Evolutionary conservation across 768 basidiomycete genomes (phyloP).

Genomic region (Collybia sp.): DNA sequence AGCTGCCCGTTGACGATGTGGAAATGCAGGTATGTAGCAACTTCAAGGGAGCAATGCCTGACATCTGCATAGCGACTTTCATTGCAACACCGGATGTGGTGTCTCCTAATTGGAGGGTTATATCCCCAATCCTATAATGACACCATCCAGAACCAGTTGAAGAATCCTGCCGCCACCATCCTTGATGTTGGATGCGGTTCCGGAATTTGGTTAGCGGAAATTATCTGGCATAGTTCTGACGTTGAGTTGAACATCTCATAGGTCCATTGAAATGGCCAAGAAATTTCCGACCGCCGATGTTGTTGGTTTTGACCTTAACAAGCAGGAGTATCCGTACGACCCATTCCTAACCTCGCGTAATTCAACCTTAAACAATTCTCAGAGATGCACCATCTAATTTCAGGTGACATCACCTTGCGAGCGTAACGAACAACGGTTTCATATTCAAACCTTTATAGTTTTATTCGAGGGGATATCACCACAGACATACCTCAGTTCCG

Average conservation of each 20-base stretch:
- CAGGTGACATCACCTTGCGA: background rate
- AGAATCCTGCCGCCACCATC: constrained; percentile 8
- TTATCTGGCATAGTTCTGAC: background rate
- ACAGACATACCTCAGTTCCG: constrained; percentile 13
- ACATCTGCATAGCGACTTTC: constrained; percentile 14
- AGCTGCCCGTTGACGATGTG: background rate
- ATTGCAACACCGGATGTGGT: constrained; percentile 20
- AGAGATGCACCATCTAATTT: constrained; percentile 10
- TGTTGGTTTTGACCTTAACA: constrained; percentile 19
- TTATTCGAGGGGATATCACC: constrained; percentile 16
- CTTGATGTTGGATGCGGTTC: constrained; percentile 24
- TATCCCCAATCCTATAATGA: constrained; percentile 12
- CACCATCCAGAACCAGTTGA: constrained; percentile 10
- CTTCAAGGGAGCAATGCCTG: background rate
- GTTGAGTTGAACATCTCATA: constrained; percentile 2
- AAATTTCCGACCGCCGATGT: constrained; percentile 15
- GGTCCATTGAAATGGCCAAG: constrained; percentile 21
- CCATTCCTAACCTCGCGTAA: background rate
- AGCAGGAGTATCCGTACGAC: constrained; percentile 10
- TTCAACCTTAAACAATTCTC: background rate
- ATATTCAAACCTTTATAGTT: constrained; percentile 8
- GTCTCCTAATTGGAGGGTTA: constrained; percentile 17
- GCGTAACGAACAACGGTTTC: background rate
- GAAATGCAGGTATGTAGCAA: background rate
- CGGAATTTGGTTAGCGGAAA: constrained; percentile 18